Conservation (phyloP, 495 filamentous ascomycete species). For the Aspergillus ellipticus region DNA sequence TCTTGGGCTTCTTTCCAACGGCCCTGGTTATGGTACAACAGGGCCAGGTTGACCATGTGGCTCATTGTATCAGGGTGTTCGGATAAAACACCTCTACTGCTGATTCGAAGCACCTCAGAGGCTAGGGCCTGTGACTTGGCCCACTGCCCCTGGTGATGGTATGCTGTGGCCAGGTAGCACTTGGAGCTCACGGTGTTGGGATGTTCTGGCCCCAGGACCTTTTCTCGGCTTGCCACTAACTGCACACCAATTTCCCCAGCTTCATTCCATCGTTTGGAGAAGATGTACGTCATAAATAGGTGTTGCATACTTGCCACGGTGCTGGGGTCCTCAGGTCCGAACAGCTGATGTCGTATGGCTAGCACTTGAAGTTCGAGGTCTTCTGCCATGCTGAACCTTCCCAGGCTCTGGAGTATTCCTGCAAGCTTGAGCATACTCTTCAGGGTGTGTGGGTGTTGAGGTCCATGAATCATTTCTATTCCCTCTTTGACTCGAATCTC, state of each 20-base stretch:
- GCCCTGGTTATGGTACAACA: not conserved
- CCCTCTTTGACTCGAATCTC: no score
- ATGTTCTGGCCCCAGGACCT: not conserved
- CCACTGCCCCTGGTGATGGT: not conserved
- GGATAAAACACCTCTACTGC: no score
- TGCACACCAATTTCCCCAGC: not conserved
- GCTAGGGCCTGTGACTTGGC: not conserved
- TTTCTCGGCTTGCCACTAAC: not conserved
- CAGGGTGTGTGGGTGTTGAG: constrained; percentile 15
- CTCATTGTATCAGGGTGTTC: no score
- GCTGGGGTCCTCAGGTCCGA: not conserved
- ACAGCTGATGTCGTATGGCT: not conserved
- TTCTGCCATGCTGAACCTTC: not conserved
- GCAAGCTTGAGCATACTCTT: not conserved
- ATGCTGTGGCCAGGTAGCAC: not conserved
- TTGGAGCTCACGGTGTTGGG: not conserved
- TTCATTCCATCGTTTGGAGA: not conserved
- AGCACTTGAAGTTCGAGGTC: not conserved
- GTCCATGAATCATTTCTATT: no score
- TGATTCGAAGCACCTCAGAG: no score
- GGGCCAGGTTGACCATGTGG: not conserved
- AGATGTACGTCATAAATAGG: no score
- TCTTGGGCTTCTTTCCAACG: constrained; percentile 41
- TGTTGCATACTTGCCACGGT: not conserved
- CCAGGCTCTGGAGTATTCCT: not conserved